Conservation (phyloP, 768 basidiomycete genomes). For the Cystobasidium ongulense region DNA sequence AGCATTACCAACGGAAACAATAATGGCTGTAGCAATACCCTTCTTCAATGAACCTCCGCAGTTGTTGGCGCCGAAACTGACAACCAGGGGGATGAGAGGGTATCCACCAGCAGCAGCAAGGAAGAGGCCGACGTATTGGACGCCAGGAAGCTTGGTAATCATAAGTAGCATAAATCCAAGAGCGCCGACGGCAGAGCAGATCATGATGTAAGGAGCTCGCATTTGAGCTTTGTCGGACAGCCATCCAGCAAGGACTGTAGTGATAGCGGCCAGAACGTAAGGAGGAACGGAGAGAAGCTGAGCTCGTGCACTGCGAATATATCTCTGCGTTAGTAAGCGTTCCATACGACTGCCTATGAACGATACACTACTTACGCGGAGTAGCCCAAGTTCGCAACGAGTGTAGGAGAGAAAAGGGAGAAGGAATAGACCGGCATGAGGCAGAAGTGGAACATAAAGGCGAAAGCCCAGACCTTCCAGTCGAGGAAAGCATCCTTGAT, state of each 20-base stretch:
- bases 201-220: slow-evolving; percentile 58
- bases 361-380: slow-evolving; percentile 4
- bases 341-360: no score
- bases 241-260: slow-evolving; percentile 57
- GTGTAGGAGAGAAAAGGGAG: slow-evolving; percentile 67
- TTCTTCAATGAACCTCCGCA: slow-evolving; percentile 6
- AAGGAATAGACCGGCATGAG: slow-evolving; percentile 70
- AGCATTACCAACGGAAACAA: slow-evolving; percentile 25
- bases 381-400: slow-evolving; percentile 51
- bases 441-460: slow-evolving; percentile 36
- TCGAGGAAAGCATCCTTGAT: slow-evolving; percentile 5
- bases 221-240: slow-evolving; percentile 57
- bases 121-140: slow-evolving; percentile 42
- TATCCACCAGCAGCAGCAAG: slow-evolving; percentile 22
- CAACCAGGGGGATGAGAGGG: slow-evolving; percentile 24
- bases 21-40: slow-evolving; percentile 25
- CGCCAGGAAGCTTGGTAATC: slow-evolving; percentile 54
- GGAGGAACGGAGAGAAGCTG: slow-evolving; percentile 72
- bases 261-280: slow-evolving; percentile 60
- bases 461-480: slow-evolving; percentile 19
- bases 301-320: slow-evolving; percentile 57
- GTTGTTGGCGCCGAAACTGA: slow-evolving; percentile 16
- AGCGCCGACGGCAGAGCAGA: slow-evolving; percentile 45
- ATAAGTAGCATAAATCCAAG: slow-evolving; percentile 66
- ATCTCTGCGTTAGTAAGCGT: slow-evolving; percentile 48